These are phyloP conservation scores for Westerdykella aurantiaca DNA, from an alignment of 2,329 filamentous ascomycete genomes.

Conservation along the genomic window DNA sequence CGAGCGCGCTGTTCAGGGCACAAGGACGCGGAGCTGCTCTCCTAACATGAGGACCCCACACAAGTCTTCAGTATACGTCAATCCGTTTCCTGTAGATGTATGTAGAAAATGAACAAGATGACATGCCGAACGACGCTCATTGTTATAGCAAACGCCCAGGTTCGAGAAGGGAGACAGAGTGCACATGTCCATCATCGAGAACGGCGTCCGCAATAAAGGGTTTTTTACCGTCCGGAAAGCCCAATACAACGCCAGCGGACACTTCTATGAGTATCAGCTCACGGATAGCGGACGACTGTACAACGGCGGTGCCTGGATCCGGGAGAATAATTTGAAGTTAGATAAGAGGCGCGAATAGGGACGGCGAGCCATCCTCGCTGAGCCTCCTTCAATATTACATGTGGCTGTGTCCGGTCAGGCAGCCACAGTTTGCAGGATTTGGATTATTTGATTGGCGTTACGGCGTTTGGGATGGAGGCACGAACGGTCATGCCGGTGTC, in stretches of 20 bases:
- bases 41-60: slow-evolving; percentile 11
- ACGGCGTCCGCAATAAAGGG: slow-evolving; percentile 17
- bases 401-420: slow-evolving; percentile 21
- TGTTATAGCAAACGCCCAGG: slow-evolving; percentile 15
- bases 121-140: background rate
- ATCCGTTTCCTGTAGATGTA: slow-evolving; percentile 15
- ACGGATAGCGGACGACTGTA: slow-evolving; percentile 12
- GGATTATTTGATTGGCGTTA: slow-evolving; percentile 15
- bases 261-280: slow-evolving; percentile 27
- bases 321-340: slow-evolving; percentile 23
- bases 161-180: slow-evolving; percentile 21
- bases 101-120: slow-evolving; percentile 1
- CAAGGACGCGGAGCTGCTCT: background rate
- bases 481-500: slow-evolving; percentile 4
- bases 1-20: slow-evolving; percentile 1
- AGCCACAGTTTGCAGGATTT: slow-evolving; percentile 5
- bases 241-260: slow-evolving; percentile 8
- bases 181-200: slow-evolving; percentile 20
- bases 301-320: slow-evolving; percentile 22
- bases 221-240: slow-evolving; percentile 14
- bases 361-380: background rate
- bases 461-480: slow-evolving; percentile 8
- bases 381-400: background rate
- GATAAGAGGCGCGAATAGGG: slow-evolving; percentile 9
- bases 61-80: slow-evolving; percentile 21